Evolutionary conservation across 1,139 yeast species (phyloP).

Genomic region (Spathaspora sp.): DNA sequence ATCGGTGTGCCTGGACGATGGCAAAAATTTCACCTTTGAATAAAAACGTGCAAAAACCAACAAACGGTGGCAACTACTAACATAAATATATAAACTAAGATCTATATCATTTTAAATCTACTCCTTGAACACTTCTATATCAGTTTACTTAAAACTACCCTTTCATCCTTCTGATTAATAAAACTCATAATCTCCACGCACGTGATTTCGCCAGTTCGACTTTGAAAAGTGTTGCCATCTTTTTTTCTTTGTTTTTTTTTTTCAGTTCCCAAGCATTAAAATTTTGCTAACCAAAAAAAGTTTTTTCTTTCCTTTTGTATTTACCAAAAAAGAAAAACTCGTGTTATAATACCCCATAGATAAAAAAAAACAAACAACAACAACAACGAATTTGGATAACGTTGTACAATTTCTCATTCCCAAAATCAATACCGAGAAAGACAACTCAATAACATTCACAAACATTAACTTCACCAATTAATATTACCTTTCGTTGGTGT

Average conservation of each 20-base stretch:
- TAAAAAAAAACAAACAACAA: neutral
- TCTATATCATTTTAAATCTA: neutral
- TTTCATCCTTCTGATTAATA: too few relatives aligned
- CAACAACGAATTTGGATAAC: neutral
- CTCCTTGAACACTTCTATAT: neutral
- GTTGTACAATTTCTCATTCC: too few relatives aligned
- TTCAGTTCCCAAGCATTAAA: neutral
- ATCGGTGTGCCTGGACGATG: neutral
- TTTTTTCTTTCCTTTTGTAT: neutral
- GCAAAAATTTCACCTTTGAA: neutral
- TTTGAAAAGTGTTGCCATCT: neutral
- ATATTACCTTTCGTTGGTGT: neutral
- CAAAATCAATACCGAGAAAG: neutral
- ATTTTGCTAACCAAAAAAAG: neutral
- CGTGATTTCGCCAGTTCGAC: neutral
- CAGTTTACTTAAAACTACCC: neutral
- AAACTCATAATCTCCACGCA: neutral
- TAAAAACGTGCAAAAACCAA: neutral
- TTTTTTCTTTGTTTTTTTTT: neutral
- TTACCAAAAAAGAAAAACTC: conserved; percentile 1
- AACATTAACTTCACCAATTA: neutral
- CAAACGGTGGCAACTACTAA: neutral
- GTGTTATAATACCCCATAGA: conserved; percentile 1
- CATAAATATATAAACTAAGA: neutral
- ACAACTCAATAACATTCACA: neutral